Evolutionary conservation across 768 basidiomycete genomes (phyloP).

Genomic region (Hericium erinaceus): DNA sequence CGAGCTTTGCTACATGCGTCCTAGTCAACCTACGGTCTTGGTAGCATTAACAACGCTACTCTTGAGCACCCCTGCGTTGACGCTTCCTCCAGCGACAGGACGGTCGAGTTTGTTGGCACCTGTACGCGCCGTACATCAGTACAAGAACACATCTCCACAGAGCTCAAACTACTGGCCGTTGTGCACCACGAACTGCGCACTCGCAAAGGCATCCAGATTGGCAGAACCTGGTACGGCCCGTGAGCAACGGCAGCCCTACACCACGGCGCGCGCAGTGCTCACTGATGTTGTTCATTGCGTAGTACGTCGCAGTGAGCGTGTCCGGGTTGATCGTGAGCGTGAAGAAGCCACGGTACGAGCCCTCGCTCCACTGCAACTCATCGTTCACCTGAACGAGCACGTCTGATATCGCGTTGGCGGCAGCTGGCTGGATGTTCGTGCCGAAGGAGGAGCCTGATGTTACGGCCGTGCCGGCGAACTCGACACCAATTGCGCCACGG

Average conservation of each 20-base stretch:
- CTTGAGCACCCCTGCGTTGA: slow-evolving; percentile 37
- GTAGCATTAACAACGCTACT: slow-evolving; percentile 7
- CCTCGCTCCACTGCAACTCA: slow-evolving; percentile 54
- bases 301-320: slow-evolving; percentile 41
- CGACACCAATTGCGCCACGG: slow-evolving; percentile 43
- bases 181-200: slow-evolving; percentile 33
- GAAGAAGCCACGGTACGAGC: slow-evolving; percentile 51
- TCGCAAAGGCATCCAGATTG: slow-evolving; percentile 36
- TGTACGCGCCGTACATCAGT: slow-evolving; percentile 3
- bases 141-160: not conserved
- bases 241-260: not conserved
- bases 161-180: slow-evolving; percentile 8
- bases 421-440: slow-evolving; percentile 26
- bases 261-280: slow-evolving; percentile 15
- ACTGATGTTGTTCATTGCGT: slow-evolving; percentile 42
- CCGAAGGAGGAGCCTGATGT: slow-evolving; percentile 42
- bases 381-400: slow-evolving; percentile 31
- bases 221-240: slow-evolving; percentile 23
- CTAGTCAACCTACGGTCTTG: too few species aligned
- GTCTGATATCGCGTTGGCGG: slow-evolving; percentile 30
- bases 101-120: slow-evolving; percentile 38
- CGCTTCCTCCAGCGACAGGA: slow-evolving; percentile 39
- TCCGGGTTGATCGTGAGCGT: slow-evolving; percentile 39
- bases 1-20: too few species aligned
- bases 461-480: slow-evolving; percentile 56